Conservation (phyloP, 345 rosid genomes). For the Kernera saxatilis region DNA sequence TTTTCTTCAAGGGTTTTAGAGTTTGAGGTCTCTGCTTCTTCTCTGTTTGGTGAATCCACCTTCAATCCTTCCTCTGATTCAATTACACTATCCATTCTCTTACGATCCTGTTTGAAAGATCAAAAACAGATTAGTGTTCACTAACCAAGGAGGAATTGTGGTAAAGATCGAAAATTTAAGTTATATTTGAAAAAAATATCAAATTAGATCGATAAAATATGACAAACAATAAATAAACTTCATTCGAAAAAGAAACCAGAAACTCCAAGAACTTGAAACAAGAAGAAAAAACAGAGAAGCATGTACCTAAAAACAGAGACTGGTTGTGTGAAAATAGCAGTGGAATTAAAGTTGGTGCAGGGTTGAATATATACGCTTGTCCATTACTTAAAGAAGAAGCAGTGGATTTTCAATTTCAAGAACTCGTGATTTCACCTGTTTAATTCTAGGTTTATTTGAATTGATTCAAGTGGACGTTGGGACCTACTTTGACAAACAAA, state of each 20-base stretch:
- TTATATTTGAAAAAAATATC: neutral
- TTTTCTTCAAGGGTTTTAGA: neutral
- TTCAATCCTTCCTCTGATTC: neutral
- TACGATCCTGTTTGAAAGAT: neutral
- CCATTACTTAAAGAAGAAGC: constrained; percentile 20
- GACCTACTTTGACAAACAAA: constrained; percentile 16
- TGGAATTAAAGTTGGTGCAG: neutral
- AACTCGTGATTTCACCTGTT: neutral
- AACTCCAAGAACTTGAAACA: neutral
- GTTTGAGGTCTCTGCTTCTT: constrained; percentile 9
- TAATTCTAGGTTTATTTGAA: neutral
- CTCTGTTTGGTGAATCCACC: constrained; percentile 4
- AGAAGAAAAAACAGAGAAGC: neutral
- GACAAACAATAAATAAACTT: neutral
- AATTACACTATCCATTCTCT: neutral
- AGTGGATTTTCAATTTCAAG: constrained; percentile 1
- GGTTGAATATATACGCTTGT: neutral
- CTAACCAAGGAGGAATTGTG: neutral
- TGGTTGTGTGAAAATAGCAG: neutral
- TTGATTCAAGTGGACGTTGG: constrained; percentile 4
- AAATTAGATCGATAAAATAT: neutral
- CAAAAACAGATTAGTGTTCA: neutral
- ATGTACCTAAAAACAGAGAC: constrained; percentile 3
- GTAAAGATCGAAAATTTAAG: neutral
- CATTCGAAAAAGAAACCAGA: neutral